Evolutionary conservation across 2,329 filamentous ascomycete genomes (phyloP), one percentile per base, ranked within the genome.

Genomic region (Nothophaeocryptopus gaeumannii): DNA sequence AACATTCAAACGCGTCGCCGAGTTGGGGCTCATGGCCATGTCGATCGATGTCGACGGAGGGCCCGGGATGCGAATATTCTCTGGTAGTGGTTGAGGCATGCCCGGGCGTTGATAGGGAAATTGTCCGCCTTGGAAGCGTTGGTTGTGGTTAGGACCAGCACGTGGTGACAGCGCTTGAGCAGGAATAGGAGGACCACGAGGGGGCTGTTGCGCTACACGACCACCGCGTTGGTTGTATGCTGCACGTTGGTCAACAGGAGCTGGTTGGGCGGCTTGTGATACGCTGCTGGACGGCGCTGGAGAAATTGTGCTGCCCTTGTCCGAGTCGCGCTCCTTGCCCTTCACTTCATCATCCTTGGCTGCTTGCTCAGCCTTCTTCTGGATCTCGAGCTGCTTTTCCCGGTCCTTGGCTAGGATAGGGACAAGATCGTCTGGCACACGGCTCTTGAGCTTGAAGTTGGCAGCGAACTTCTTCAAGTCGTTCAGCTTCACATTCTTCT

Each of bases 391-490:
- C 71, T 97, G 93, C 74, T 96, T 99, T 39, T 77, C 80, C n/a
- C 90, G 90, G 66, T 99, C 93, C 68, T 97, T 99, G 51, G 93
- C 92, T 53, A 99, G 86, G 59, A 99, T 99, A 1, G 89, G 86
- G 26, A 99, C 90, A 32, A 99, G 74, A 69, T 99, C 93, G 44
- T 82, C 84, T 1, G 93, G 93, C 9, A 99, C 90, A 5, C 91
- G 90, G 2, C 92, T 96, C 42, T 88, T 86, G 13, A 99, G 80
- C 73, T 97, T 97, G 78, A 99, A 99, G 66, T 82, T 93, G 60
- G 85, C 82, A 1, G 93, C 89, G 70, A 99, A 99, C 65, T 92
- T 96, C 77, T 93, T 95, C 50, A 99, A 74, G 71, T 99, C 93
- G 52, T 89, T 95, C 54, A 99, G 71, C 70, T 95, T 96, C 58